Evolutionary conservation across 306 rosid species (phyloP), one percentile per base, ranked within the genome.

Genomic region (Lablab purpureus): DNA sequence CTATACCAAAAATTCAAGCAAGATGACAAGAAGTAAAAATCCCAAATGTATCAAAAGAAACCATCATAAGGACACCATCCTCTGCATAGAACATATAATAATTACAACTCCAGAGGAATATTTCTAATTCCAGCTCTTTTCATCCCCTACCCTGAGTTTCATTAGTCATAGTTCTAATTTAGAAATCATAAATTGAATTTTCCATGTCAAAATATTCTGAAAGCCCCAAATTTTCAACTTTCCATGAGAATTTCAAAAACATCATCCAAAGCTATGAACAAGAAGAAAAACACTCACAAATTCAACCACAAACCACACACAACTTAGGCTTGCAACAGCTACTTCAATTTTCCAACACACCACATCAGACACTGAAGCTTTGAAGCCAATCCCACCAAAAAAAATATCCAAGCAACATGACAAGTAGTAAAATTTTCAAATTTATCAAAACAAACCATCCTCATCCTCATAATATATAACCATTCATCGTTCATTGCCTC

Each of bases 1-100:
- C 28, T 50, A 58, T 22, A 67, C 36, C 70, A 75, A 30, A 75
- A 74, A 10, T 34, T 28, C 66, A 67, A 45, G 74, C 68, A 63
- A 27, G 40, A n/a, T n/a, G 13, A 30, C 36, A 17, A 18, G 23
- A 8, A 18, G 6, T 43, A 45, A 47, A 19, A 32, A 50, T 36
- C 41, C 30, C 43, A 19, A 37, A 18, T 67, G 19, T 47, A 23
- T 12, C 47, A 68, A 40, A 56, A 70, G 5, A 82, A 25, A 6
- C 0, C 62, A 22, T 55, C 62, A 15, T 54, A 51, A 18, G 21
- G 9, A 5, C 23, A 54, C 60, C 60, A 54, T 54, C 28, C 27
- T 54, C 60, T 54, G 12, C 25, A 51, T 51, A 51, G 11, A 51
- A 50, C 22, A 50, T 22, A 17, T 50, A 9, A 4, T 14, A 4